Percentiles rank a stretch among this genome's conserved stretches.
Evolutionary conservation across 2,329 filamentous ascomycete genomes (phyloP).

Genomic region (Iodosphaeria phyllophila): DNA sequence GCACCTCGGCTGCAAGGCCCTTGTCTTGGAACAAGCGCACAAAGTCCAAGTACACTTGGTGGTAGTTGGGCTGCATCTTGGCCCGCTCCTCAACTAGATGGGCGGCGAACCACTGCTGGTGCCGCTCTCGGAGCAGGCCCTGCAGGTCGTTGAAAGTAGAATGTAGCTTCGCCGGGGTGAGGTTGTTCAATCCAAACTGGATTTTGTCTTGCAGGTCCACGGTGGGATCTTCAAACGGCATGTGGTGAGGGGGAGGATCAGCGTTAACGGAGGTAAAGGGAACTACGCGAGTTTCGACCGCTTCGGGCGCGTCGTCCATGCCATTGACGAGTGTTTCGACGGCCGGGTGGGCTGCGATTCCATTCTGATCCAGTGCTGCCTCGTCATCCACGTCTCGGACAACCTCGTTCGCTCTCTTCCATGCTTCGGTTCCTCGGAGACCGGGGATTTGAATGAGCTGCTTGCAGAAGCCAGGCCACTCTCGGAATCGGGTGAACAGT

Average conservation of each 20-base stretch:
- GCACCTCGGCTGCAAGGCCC: constrained; percentile 68
- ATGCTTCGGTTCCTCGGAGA: constrained; percentile 70
- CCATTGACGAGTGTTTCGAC: constrained; percentile 48
- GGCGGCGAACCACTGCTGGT: constrained; percentile 91
- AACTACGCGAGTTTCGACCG: constrained; percentile 39
- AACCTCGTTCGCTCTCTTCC: constrained; percentile 65
- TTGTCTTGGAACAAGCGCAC: constrained; percentile 68
- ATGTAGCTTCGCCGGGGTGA: constrained; percentile 75
- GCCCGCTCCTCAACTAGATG: constrained; percentile 92
- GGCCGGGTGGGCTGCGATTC: constrained; percentile 17
- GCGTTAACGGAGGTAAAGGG: constrained; percentile 66
- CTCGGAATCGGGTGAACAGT: constrained; percentile 60
- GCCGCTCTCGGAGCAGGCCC: constrained; percentile 57
- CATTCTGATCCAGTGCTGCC: constrained; percentile 34
- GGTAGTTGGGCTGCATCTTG: constrained; percentile 94
- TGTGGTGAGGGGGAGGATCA: constrained; percentile 43
- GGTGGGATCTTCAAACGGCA: constrained; percentile 62
- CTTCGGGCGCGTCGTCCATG: constrained; percentile 40
- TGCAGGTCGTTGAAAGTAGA: constrained; percentile 69
- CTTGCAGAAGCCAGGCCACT: constrained; percentile 92
- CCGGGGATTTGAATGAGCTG: constrained; percentile 67
- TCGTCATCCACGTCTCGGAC: constrained; percentile 50
- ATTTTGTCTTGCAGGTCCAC: constrained; percentile 83
- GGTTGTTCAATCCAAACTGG: constrained; percentile 89
- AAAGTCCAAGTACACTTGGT: constrained; percentile 79